These are phyloP conservation scores for Rhynchosporium agropyri DNA, from an alignment of 2,329 filamentous ascomycete species.

Conservation along the genomic window DNA sequence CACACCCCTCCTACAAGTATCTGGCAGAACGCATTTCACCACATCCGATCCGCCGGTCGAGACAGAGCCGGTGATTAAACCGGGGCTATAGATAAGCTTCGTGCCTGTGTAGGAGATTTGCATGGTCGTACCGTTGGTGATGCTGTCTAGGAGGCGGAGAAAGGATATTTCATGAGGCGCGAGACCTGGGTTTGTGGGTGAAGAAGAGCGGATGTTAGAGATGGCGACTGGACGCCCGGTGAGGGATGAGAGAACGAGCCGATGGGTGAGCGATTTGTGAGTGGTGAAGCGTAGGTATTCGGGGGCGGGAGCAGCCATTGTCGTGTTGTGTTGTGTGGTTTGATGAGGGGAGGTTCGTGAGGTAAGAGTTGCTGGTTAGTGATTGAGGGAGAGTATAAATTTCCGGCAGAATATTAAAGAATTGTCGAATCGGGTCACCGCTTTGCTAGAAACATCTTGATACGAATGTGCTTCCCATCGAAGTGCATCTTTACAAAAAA, in stretches of 20 bases:
- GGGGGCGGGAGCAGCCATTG: conserved; percentile 41
- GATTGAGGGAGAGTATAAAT: no score
- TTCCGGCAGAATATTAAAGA: no score
- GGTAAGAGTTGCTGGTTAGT: no score
- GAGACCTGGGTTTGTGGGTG: conserved; percentile 84
- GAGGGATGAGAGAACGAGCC: conserved; percentile 86
- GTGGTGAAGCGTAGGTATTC: conserved; percentile 75
- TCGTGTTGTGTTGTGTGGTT: conserved; percentile 14
- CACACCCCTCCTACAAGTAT: conserved; percentile 76
- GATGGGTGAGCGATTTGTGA: conserved; percentile 79
- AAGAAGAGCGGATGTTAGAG: conserved; percentile 87
- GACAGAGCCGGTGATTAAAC: conserved; percentile 84
- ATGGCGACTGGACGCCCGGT: conserved; percentile 89
- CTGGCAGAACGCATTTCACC: conserved; percentile 78
- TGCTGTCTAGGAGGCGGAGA: conserved; percentile 86
- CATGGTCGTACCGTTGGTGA: conserved; percentile 94
- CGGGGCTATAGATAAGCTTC: conserved; percentile 87
- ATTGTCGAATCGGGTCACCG: no score
- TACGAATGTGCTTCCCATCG: no score
- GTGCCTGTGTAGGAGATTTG: conserved; percentile 97
- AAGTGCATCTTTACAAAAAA: no score
- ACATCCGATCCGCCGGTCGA: conserved; percentile 71
- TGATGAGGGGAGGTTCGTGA: background rate
- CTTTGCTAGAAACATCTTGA: no score
- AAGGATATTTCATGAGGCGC: conserved; percentile 94